Base-by-base conservation (phyloP, 768 basidiomycete genomes). In the Wakefieldia striispora region DNA sequence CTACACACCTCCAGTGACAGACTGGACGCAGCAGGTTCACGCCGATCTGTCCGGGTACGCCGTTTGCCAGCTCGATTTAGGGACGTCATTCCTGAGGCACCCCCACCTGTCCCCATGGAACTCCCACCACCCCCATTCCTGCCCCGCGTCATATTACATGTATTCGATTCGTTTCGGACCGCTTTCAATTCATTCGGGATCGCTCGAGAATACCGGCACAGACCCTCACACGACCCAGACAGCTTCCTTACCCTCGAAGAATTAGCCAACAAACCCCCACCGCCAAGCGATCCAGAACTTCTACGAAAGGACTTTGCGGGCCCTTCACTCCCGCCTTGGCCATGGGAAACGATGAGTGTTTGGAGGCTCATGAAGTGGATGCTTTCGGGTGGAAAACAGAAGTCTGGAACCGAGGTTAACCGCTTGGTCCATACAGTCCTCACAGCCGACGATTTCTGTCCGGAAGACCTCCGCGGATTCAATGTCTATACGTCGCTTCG, bases 291-390 rank as follows among this genome's bases (percentile, higher is more conserved):
- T n/a, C n/a, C n/a, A n/a, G n/a, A n/a, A n/a, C n/a, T n/a, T n/a
- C n/a, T n/a, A n/a, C n/a, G n/a, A n/a, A n/a, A n/a, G 27, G 27
- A 11, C 10, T 9, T 27, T 2, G 2, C 10, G 9, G 27, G 10
- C 9, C 29, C 31, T 16, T 31, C 31, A 1, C 6, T 33, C 6
- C 43, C 43, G 3, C 55, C 51, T 1, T 57, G 58, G 56, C 56
- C 58, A 1, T 57, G 52, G 55, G 16, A 17, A 19, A 46, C 35
- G 5, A 57, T 58, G 50, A 7, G 26, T 1, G 36, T 50, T 1
- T 55, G 53, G 54, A 16, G 34, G 0, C 21, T 57, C 14, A 61
- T 61, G 58, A 39, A 19, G 1, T 61, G 60, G 60, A 51, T 50
- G 37, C 3, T 60, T 16, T 45, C 34, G 0, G 50, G 60, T 0